Evolutionary conservation across 1,139 yeast genomes (phyloP).

Genomic region (Nakaseomyces uthaithaninus): DNA sequence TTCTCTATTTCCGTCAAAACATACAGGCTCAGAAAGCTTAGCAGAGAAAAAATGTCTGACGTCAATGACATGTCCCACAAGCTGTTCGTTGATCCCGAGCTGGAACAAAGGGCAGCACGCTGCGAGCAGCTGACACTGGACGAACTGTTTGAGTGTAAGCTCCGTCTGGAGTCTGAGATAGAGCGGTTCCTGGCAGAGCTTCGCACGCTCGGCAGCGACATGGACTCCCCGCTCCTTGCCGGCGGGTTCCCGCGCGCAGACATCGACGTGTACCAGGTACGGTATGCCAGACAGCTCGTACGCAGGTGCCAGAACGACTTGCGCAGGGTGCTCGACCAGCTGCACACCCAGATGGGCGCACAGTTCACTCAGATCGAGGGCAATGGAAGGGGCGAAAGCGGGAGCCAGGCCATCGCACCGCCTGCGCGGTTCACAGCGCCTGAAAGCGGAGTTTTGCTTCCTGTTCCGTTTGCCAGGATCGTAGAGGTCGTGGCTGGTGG

Average conservation of each 20-base stretch:
- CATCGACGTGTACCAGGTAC: conserved; percentile 62
- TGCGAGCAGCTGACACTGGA: background rate
- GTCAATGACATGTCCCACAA: conserved; percentile 4
- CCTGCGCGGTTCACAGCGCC: background rate
- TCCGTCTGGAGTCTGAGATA: conserved; percentile 19
- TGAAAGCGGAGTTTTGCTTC: background rate
- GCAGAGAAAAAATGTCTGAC: conserved; percentile 3
- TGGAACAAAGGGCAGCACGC: background rate
- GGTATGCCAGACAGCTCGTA: conserved; percentile 56
- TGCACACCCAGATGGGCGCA: conserved; percentile 41
- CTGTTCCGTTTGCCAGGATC: conserved; percentile 52
- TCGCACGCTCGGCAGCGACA: conserved; percentile 38
- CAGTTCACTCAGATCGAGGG: conserved; percentile 37
- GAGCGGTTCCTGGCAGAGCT: conserved; percentile 14
- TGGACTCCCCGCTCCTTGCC: conserved; percentile 53
- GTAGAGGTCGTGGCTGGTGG: conserved; percentile 41
- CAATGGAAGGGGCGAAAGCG: background rate
- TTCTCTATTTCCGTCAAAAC: too few relatives aligned
- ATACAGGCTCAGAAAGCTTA: too few relatives aligned
- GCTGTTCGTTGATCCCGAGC: background rate
- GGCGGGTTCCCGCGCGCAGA: conserved; percentile 88
- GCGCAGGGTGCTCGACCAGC: conserved; percentile 39
- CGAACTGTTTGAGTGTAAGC: conserved; percentile 14
- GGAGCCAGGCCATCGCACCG: background rate
- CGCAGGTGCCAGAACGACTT: conserved; percentile 66